These are phyloP conservation scores for Acanthamoeba healyi DNA, from an alignment of 208 protist genomes.

Conservation along the genomic window DNA sequence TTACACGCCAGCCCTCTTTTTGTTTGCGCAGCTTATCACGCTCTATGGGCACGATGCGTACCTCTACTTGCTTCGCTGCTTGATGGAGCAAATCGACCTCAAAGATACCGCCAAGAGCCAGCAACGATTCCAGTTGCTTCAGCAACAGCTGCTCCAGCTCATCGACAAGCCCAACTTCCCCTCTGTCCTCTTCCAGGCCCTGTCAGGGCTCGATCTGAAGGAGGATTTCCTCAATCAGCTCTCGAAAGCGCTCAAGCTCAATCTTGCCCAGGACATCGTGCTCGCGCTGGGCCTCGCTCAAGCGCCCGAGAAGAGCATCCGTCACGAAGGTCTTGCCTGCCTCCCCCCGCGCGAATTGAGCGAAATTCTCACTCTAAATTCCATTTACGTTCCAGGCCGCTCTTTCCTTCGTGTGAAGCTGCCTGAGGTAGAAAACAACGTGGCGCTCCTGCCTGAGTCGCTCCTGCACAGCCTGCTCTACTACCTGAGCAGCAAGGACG, in stretches of 20 bases:
- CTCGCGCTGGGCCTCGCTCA: constrained; percentile 66
- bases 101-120: constrained; percentile 80
- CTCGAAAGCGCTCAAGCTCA: constrained; percentile 36
- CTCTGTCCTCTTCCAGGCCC: constrained; percentile 79
- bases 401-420: constrained; percentile 48
- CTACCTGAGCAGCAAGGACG: constrained; percentile 53
- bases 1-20: background rate
- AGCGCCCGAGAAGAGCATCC: constrained; percentile 70
- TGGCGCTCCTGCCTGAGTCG: background rate
- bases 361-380: background rate
- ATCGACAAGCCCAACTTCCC: constrained; percentile 82
- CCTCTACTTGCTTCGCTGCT: constrained; percentile 80
- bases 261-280: constrained; percentile 69
- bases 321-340: constrained; percentile 61
- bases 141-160: constrained; percentile 80
- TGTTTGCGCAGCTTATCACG: constrained; percentile 77
- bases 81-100: constrained; percentile 84
- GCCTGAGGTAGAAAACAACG: constrained; percentile 44
- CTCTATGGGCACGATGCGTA: constrained; percentile 88
- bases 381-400: background rate
- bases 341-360: background rate
- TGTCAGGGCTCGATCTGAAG: constrained; percentile 76
- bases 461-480: constrained; percentile 35
- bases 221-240: constrained; percentile 22
- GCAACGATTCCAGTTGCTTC: constrained; percentile 82